Evolutionary conservation across 768 basidiomycete genomes (phyloP).

Genomic region (Lactarius quietus): DNA sequence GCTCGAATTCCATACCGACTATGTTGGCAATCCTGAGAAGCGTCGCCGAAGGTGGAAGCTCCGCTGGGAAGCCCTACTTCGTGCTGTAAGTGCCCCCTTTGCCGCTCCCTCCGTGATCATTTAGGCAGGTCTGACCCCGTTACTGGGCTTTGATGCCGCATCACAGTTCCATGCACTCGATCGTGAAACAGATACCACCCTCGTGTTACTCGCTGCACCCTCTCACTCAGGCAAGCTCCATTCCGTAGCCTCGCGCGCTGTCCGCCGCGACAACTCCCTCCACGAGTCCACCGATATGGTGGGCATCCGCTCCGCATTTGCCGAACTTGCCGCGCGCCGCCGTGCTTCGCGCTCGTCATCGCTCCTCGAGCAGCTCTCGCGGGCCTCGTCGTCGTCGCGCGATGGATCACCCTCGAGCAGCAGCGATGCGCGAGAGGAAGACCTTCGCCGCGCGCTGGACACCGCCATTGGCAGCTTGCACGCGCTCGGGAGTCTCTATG

Average conservation of each 20-base stretch:
- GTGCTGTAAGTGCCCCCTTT: constrained; percentile 49
- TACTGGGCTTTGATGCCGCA: constrained; percentile 20
- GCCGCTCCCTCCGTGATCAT: constrained; percentile 19
- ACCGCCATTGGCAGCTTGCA: constrained; percentile 64
- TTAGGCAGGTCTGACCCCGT: constrained; percentile 35
- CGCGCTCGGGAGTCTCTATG: constrained; percentile 60
- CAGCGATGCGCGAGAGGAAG: constrained; percentile 51
- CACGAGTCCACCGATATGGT: constrained; percentile 47
- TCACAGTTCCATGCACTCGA: constrained; percentile 74
- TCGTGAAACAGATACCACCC: constrained; percentile 75
- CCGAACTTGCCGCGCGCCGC: constrained; percentile 54
- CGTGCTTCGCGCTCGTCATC: constrained; percentile 48
- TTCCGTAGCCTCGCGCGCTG: constrained; percentile 60
- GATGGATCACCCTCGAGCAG: constrained; percentile 53
- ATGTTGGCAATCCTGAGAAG: constrained; percentile 62
- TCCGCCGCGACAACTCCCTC: constrained; percentile 54
- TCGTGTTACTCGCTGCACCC: constrained; percentile 71
- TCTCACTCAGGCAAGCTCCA: constrained; percentile 68
- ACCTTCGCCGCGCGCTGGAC: constrained; percentile 64
- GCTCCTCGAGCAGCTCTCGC: constrained; percentile 42
- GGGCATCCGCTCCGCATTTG: constrained; percentile 55
- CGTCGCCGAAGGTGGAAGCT: constrained; percentile 68
- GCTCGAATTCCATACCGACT: constrained; percentile 72
- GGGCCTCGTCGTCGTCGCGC: constrained; percentile 40
- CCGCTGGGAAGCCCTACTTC: constrained; percentile 69